Evolutionary conservation across 768 basidiomycete species (phyloP).

Genomic region (Clitopilus passeckerianus): DNA sequence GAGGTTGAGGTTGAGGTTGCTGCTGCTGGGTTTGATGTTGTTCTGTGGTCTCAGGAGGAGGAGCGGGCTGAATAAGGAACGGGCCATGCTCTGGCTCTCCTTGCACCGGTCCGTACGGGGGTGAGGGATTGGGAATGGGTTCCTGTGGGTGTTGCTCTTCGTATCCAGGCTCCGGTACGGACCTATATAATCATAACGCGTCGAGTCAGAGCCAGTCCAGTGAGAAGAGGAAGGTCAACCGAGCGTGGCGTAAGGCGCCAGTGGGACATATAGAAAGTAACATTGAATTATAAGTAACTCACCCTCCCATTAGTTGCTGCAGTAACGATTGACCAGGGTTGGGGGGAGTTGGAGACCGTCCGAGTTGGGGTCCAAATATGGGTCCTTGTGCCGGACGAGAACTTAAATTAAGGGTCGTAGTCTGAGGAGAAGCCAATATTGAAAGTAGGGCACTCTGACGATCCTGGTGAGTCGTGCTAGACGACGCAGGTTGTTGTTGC

Average conservation of each 20-base stretch:
- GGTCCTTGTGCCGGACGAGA: neutral
- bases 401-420: slow-evolving; percentile 10
- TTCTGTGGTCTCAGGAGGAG: slow-evolving; percentile 28
- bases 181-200: neutral
- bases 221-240: neutral
- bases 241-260: neutral
- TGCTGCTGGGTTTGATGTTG: slow-evolving; percentile 20
- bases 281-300: slow-evolving; percentile 24
- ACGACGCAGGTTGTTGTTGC: slow-evolving; percentile 34
- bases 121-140: slow-evolving; percentile 19
- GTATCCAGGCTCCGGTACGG: neutral
- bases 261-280: neutral
- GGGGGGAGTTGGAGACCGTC: neutral
- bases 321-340: neutral
- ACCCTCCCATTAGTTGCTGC: slow-evolving; percentile 70
- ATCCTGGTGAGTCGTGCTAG: slow-evolving; percentile 43
- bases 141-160: slow-evolving; percentile 23
- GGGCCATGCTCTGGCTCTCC: neutral
- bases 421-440: slow-evolving; percentile 45
- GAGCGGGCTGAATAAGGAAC: slow-evolving; percentile 13
- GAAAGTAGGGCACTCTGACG: slow-evolving; percentile 74
- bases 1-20: slow-evolving; percentile 21
- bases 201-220: neutral
- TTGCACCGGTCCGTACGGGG: slow-evolving; percentile 12
- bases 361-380: neutral